Conservation (phyloP, 768 basidiomycete genomes). For the Pisolithus marmoratus region DNA sequence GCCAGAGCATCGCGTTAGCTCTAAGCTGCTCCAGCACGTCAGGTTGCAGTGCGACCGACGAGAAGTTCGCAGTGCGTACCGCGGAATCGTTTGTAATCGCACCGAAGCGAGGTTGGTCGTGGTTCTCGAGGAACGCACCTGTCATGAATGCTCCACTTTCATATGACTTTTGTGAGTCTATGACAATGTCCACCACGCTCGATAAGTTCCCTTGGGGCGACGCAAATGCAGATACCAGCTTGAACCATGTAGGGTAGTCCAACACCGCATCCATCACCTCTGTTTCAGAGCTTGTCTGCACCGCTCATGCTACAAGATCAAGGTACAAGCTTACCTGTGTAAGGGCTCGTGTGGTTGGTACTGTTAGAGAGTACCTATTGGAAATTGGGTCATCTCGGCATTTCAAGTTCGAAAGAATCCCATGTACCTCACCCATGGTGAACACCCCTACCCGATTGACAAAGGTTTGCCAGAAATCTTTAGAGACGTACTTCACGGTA, state of each 20-base stretch:
- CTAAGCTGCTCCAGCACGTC: constrained; percentile 26
- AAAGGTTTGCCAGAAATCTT: constrained; percentile 48
- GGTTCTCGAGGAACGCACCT: constrained; percentile 50
- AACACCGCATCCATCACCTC: constrained; percentile 40
- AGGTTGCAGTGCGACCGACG: not conserved
- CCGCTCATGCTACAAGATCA: not conserved
- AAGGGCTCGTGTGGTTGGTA: constrained; percentile 32
- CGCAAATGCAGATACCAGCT: constrained; percentile 36
- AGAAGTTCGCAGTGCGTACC: constrained; percentile 20
- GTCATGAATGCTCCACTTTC: constrained; percentile 35
- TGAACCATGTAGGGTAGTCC: constrained; percentile 46
- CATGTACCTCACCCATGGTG: constrained; percentile 39
- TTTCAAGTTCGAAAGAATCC: not conserved
- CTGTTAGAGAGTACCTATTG: constrained; percentile 38
- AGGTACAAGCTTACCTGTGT: constrained; percentile 32
- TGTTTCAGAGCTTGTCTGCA: constrained; percentile 7
- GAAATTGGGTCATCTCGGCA: constrained; percentile 3
- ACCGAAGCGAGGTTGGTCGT: constrained; percentile 47
- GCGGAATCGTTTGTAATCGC: constrained; percentile 37
- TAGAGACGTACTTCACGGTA: constrained; percentile 46
- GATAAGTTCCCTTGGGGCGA: constrained; percentile 12
- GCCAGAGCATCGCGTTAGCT: constrained; percentile 45
- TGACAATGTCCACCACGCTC: constrained; percentile 7
- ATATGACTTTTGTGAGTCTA: constrained; percentile 31
- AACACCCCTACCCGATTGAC: constrained; percentile 40